phyloP scores from a whole-genome alignment of 768 basidiomycete species.

The Daedalea quercina region DNA sequence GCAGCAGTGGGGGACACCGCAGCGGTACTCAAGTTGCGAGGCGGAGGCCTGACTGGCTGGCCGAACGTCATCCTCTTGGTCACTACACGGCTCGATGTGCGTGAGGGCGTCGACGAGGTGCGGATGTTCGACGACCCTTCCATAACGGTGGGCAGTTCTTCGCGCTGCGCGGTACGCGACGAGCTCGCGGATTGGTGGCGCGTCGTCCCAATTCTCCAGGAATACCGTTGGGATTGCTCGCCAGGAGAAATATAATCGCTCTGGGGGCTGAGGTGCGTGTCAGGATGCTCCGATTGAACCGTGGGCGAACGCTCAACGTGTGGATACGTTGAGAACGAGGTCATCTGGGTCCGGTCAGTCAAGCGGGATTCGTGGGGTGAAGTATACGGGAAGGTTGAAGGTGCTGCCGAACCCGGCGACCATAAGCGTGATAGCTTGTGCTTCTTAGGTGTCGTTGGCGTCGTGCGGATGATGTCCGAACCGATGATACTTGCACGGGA shows the following conservation, averaged over 20 bases:
- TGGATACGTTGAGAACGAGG: constrained; percentile 5
- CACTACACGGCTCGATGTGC: neutral
- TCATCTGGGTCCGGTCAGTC: neutral
- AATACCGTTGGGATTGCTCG: neutral
- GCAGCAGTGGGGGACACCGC: neutral
- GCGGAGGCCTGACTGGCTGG: neutral
- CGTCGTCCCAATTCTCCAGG: neutral
- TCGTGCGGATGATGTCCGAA: constrained; percentile 24
- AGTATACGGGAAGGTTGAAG: neutral
- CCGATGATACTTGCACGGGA: constrained; percentile 16
- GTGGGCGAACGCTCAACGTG: neutral
- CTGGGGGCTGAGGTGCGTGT: neutral
- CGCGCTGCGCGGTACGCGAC: constrained; percentile 7
- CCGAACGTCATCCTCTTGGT: constrained; percentile 3
- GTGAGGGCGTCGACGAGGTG: neutral
- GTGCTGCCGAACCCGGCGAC: constrained; percentile 8
- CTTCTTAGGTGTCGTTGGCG: constrained; percentile 5
- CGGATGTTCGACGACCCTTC: constrained; percentile 2
- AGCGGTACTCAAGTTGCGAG: neutral
- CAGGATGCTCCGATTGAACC: neutral
- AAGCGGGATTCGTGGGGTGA: neutral
- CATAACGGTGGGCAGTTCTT: constrained; percentile 9
- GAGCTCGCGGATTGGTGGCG: constrained; percentile 8
- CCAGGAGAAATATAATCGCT: neutral
- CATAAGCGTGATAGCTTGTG: constrained; percentile 1